These are phyloP conservation scores for Chlorella sp. DNA, from an alignment of 139 green algal species.

Conservation along the genomic window DNA sequence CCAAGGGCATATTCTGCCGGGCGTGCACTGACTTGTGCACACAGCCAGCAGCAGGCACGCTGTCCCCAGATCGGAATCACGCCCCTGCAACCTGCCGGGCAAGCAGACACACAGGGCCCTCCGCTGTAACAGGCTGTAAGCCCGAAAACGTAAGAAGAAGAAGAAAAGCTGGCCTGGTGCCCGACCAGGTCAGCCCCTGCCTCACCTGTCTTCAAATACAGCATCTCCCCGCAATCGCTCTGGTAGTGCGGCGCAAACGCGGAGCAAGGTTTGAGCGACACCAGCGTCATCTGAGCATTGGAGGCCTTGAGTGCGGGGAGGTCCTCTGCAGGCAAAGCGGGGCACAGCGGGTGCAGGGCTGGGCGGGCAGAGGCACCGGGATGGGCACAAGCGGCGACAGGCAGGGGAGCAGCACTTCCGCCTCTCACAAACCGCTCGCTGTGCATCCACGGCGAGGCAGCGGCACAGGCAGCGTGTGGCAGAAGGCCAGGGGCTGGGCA, in stretches of 20 bases:
- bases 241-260: constrained; percentile 24
- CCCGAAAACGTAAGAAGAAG: too few relatives aligned
- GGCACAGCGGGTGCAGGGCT: not conserved
- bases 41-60: too few relatives aligned
- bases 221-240: constrained; percentile 10
- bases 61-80: too few relatives aligned
- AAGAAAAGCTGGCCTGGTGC: too few relatives aligned
- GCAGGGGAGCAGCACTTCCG: too few relatives aligned
- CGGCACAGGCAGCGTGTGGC: not conserved
- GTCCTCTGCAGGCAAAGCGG: not conserved
- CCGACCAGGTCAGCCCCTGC: not conserved
- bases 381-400: not conserved
- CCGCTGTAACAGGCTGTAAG: too few relatives aligned
- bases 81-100: too few relatives aligned
- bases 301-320: not conserved
- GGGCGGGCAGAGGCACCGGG: too few relatives aligned
- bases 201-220: not conserved
- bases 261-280: not conserved
- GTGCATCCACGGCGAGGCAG: not conserved
- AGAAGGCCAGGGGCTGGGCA: not conserved
- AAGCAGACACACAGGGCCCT: too few relatives aligned
- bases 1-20: too few relatives aligned
- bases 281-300: not conserved
- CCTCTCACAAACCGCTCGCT: not conserved
- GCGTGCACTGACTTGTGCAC: too few relatives aligned